Conservation (phyloP, 805 yeast genomes). For the Barnettozyma sucrosica region DNA sequence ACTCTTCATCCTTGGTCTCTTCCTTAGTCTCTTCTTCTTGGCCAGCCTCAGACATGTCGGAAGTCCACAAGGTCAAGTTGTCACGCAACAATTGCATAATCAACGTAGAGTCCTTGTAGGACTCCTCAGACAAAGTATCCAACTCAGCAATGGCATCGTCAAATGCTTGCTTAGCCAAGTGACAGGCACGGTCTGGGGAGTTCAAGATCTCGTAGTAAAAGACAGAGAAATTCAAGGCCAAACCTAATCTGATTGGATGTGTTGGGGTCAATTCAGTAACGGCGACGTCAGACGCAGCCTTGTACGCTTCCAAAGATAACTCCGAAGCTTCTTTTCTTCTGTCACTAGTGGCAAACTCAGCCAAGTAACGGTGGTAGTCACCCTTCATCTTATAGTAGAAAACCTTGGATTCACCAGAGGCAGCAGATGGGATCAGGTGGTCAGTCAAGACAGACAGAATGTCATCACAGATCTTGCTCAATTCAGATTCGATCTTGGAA, state of each 20-base stretch:
- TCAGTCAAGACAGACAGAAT: constrained; percentile 81
- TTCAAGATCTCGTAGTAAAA: constrained; percentile 97
- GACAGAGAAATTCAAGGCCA: constrained; percentile 96
- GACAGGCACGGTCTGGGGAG: constrained; percentile 98
- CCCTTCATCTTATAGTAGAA: constrained; percentile 99
- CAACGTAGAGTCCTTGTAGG: constrained; percentile 96
- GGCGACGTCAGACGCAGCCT: constrained; percentile 94
- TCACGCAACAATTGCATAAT: constrained; percentile 99
- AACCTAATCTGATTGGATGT: constrained; percentile 96
- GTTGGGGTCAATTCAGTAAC: constrained; percentile 97
- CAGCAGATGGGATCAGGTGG: constrained; percentile 90
- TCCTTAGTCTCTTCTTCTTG: constrained; percentile 46
- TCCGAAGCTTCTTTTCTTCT: constrained; percentile 91
- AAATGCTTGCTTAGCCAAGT: constrained; percentile 97
- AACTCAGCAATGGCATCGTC: constrained; percentile 99
- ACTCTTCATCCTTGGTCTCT: constrained; percentile 30
- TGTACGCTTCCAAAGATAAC: constrained; percentile 88
- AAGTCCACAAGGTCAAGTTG: constrained; percentile 96
- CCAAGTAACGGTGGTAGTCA: constrained; percentile 98
- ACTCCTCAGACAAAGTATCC: constrained; percentile 95
- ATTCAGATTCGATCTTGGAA: constrained; percentile 87
- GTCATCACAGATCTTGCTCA: constrained; percentile 90
- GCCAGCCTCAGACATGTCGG: constrained; percentile 82
- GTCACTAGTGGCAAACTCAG: constrained; percentile 90
- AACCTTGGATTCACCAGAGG: constrained; percentile 95